Evolutionary conservation across 2,329 filamentous ascomycete species (phyloP).

Genomic region (Alternaria sp.): DNA sequence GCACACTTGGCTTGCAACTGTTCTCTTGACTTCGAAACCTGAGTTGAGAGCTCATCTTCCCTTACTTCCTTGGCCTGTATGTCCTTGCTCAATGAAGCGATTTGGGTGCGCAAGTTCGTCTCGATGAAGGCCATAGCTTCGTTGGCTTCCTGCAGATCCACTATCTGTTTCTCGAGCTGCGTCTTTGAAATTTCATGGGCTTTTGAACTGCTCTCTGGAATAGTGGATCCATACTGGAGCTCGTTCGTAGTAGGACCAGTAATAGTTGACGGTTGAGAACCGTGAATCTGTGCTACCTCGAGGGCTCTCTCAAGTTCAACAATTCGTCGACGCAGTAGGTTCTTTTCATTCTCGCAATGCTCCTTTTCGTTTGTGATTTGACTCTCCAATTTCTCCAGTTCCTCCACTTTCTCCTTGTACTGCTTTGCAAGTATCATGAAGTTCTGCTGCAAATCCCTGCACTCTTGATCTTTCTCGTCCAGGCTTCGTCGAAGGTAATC

Average conservation of each 20-base stretch:
- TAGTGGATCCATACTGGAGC: background rate
- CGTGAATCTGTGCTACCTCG: background rate
- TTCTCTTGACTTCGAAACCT: background rate
- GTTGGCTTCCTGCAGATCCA: background rate
- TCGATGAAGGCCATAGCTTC: too few species aligned
- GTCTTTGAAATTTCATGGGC: background rate
- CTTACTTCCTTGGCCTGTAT: background rate
- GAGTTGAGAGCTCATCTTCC: background rate
- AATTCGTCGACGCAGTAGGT: background rate
- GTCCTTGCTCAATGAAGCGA: background rate
- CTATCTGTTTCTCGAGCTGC: background rate
- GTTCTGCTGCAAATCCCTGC: background rate
- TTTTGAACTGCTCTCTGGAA: background rate
- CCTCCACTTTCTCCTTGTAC: background rate
- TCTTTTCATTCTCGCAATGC: background rate
- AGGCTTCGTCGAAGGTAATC: background rate
- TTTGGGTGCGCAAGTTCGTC: background rate
- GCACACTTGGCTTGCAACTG: background rate
- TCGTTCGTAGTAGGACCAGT: background rate
- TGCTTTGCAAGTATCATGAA: background rate
- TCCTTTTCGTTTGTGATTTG: background rate
- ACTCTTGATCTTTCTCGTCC: background rate
- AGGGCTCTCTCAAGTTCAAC: background rate
- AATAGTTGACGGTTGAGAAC: background rate
- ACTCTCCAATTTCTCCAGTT: background rate